A percentile compares a stretch with the other conserved stretches of the same genome.
Conservation (phyloP, 2,329 filamentous ascomycete genomes). For the Ampelomyces quisqualis region DNA sequence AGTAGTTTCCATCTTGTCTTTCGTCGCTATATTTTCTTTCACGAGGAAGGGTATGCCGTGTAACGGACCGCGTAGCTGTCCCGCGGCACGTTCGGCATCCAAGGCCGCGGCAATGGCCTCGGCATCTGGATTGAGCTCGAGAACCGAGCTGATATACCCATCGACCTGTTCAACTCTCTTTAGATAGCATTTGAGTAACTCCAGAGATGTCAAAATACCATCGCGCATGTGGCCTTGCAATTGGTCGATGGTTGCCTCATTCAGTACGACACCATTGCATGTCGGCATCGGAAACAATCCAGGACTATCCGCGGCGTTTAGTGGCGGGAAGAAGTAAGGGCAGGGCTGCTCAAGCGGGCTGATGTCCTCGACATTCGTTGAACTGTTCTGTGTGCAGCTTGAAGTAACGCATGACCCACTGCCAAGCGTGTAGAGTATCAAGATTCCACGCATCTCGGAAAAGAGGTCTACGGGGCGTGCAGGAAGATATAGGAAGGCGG, state of each 20-base stretch:
- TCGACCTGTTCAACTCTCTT: conserved; percentile 62
- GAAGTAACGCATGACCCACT: background rate
- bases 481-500: too few relatives aligned
- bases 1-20: conserved; percentile 72
- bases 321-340: conserved; percentile 41
- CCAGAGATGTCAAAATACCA: conserved; percentile 33
- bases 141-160: conserved; percentile 62
- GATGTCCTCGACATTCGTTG: conserved; percentile 15
- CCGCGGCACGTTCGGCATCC: conserved; percentile 61
- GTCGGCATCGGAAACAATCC: conserved; percentile 61
- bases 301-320: conserved; percentile 25
- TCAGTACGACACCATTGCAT: conserved; percentile 62
- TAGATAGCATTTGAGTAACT: conserved; percentile 48
- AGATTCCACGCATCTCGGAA: too few relatives aligned
- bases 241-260: conserved; percentile 69
- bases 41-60: conserved; percentile 75
- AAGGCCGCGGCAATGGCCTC: conserved; percentile 60
- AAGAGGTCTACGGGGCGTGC: too few relatives aligned
- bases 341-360: conserved; percentile 31
- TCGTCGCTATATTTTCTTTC: conserved; percentile 62
- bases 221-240: conserved; percentile 61
- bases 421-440: background rate
- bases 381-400: conserved; percentile 4
- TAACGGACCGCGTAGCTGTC: conserved; percentile 62
- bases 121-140: conserved; percentile 69